Percentiles rank a stretch among this genome's conserved stretches.
Conservation (phyloP, 805 yeast genomes). For the Pichia nanzhaoensis region DNA sequence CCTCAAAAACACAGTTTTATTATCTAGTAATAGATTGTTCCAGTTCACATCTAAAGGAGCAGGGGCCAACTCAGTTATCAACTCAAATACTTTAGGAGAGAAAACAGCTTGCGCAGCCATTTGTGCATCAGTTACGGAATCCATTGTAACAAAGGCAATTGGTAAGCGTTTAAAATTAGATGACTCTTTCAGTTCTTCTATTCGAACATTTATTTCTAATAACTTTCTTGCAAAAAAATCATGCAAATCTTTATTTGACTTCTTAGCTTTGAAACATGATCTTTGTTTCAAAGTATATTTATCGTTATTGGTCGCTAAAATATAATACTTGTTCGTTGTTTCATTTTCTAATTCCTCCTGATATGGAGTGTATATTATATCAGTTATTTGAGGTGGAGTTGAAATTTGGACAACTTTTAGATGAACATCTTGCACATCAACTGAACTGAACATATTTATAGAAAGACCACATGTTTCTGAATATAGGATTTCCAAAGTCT, state of each 20-base stretch:
- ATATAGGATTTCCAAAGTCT: slow-evolving; percentile 36
- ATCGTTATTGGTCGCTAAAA: slow-evolving; percentile 2
- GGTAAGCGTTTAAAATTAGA: slow-evolving; percentile 36
- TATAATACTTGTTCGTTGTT: not conserved
- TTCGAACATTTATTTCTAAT: slow-evolving; percentile 33
- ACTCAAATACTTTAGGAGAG: slow-evolving; percentile 80
- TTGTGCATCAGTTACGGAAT: slow-evolving; percentile 90
- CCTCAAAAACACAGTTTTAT: slow-evolving; percentile 31
- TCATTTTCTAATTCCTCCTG: not conserved
- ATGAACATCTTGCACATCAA: slow-evolving; percentile 22
- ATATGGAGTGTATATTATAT: slow-evolving; percentile 12
- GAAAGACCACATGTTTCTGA: slow-evolving; percentile 37
- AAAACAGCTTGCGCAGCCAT: slow-evolving; percentile 95
- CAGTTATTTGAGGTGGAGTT: slow-evolving; percentile 13
- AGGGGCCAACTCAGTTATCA: slow-evolving; percentile 84
- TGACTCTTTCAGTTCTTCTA: slow-evolving; percentile 28
- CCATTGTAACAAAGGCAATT: slow-evolving; percentile 80
- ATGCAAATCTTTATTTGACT: slow-evolving; percentile 28
- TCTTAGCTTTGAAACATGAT: not conserved
- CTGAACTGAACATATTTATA: slow-evolving; percentile 27
- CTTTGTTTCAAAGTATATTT: not conserved
- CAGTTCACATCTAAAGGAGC: slow-evolving; percentile 94
- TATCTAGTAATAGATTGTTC: slow-evolving; percentile 46
- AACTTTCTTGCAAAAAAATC: slow-evolving; percentile 31
- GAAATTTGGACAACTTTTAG: slow-evolving; percentile 25